Base-by-base conservation (phyloP, 2,329 filamentous ascomycete species). In the Fusarium graminum region DNA sequence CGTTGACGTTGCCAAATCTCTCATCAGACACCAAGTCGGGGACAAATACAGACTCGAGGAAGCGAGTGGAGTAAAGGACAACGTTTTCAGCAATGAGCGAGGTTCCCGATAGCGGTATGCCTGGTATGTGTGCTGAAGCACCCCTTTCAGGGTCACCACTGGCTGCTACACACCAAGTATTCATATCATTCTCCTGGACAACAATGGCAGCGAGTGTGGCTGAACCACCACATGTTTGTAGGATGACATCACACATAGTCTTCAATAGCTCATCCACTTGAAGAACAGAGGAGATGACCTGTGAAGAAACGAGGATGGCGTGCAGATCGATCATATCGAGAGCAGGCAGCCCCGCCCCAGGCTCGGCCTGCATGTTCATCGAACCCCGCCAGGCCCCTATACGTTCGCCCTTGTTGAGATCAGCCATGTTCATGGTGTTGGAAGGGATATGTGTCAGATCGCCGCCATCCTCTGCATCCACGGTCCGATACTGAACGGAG, bases 301-400 rank as follows among this genome's bases (percentile, higher is more conserved):
- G 92, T 11, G 90, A 93, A 4, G 90, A 92, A 69, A 92, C 88
- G 14, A 94, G 81, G 59, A 94, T 94, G 25, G 90, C 90, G 40
- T 92, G 89, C 63, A 94, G 77, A 75, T 94, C 92, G 73, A 94
- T 89, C 89, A 94, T 93, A 78, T 94, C 92, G 52, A 94, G 83
- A 28, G 90, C 88, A 39, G 90, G 90, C 59, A 93, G 82, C 12
- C 89, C 88, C 34, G 82, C 86, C 4, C 85, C 86, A 19, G 85
- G 81, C 65, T 88, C 86, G 7, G 84, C 77, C 58, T 85, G 83
- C 44, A 80, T 74, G 49, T 83, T 79, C 78, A 87, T 87, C 12
- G 85, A 84, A 16, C 86, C 86, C 68, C 86, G 82, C 87, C 87
- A 90, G n/a, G 84, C 85, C 40, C 85, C 85, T 74, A 88, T 86